A percentile compares a stretch with the other conserved stretches of the same genome.
phyloP scores from a whole-genome alignment of 78 protist genomes.

The Planoprotostelium fungivorum region DNA sequence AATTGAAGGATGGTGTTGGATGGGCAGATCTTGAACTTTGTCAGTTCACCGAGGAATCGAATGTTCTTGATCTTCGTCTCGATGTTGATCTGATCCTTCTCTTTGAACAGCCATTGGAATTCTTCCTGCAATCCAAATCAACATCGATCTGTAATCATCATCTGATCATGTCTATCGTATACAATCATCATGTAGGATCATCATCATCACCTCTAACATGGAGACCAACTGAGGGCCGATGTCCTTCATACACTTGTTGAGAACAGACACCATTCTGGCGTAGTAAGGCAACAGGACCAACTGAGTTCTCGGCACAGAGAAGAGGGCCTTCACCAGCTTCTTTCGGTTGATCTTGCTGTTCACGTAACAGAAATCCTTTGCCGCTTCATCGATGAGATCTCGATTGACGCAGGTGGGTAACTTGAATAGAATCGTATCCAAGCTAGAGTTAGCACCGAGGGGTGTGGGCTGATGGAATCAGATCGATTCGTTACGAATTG shows the following conservation, averaged over 20 bases:
- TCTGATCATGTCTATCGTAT: neutral
- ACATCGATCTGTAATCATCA: too few relatives aligned
- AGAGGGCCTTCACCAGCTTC: neutral
- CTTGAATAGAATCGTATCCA: neutral
- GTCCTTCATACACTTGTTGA: neutral
- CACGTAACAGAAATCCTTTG: neutral
- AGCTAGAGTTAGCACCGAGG: neutral
- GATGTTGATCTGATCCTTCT: neutral
- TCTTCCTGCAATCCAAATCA: too few relatives aligned
- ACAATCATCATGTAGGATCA: neutral
- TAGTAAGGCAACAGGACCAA: neutral
- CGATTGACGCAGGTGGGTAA: neutral
- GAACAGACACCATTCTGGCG: neutral
- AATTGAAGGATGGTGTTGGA: conserved; percentile 27
- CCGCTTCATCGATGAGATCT: neutral
- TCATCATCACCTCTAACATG: neutral
- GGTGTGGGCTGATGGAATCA: neutral
- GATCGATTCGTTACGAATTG: too few relatives aligned
- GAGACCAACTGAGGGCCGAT: neutral
- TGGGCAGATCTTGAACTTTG: conserved; percentile 51
- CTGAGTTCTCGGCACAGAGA: neutral
- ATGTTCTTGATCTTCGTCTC: conserved; percentile 13
- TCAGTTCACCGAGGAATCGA: conserved; percentile 62
- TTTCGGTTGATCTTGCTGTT: neutral
- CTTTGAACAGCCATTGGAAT: neutral